Evolutionary conservation across 352 stramenopile genomes (phyloP).

Genomic region (Elongisporangium undulatum): DNA sequence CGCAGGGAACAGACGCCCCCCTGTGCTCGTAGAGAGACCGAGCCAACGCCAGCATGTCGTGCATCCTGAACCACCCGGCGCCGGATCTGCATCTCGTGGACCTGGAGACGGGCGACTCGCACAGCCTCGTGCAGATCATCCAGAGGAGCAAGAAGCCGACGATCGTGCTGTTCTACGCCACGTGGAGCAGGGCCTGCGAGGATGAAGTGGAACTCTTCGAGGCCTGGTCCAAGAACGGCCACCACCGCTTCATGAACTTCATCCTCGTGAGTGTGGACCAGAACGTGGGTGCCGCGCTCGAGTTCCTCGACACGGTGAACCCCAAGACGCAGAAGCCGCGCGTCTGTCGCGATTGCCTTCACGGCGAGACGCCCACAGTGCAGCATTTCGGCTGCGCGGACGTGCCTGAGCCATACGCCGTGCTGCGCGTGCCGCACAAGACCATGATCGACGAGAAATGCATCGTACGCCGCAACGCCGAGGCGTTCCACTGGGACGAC

Average conservation of each 20-base stretch:
- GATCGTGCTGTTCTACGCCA: conserved; percentile 59
- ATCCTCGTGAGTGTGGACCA: conserved; percentile 62
- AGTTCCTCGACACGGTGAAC: conserved; percentile 40
- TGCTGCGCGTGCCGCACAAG: conserved; percentile 46
- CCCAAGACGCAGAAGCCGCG: conserved; percentile 29
- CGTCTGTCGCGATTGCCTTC: conserved; percentile 43
- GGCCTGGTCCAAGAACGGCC: conserved; percentile 42
- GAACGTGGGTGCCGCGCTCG: conserved; percentile 41
- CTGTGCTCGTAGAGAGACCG: neutral
- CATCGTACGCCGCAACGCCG: conserved; percentile 43
- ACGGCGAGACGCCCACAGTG: conserved; percentile 41
- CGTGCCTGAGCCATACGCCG: conserved; percentile 44
- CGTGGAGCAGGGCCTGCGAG: conserved; percentile 51
- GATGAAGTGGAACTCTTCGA: conserved; percentile 54
- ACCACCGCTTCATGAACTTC: conserved; percentile 49
- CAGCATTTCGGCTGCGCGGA: conserved; percentile 48
- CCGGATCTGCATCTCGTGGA: conserved; percentile 44
- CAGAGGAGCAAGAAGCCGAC: conserved; percentile 27
- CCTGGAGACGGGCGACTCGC: conserved; percentile 39
- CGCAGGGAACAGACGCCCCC: neutral
- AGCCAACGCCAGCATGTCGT: conserved; percentile 24
- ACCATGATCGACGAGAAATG: conserved; percentile 39
- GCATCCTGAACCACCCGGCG: conserved; percentile 40
- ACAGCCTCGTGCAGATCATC: conserved; percentile 29
- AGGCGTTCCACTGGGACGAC: conserved; percentile 62